These are phyloP conservation scores for Pinus albicaulis DNA, from an alignment of 75 land plant species.

Conservation along the genomic window DNA sequence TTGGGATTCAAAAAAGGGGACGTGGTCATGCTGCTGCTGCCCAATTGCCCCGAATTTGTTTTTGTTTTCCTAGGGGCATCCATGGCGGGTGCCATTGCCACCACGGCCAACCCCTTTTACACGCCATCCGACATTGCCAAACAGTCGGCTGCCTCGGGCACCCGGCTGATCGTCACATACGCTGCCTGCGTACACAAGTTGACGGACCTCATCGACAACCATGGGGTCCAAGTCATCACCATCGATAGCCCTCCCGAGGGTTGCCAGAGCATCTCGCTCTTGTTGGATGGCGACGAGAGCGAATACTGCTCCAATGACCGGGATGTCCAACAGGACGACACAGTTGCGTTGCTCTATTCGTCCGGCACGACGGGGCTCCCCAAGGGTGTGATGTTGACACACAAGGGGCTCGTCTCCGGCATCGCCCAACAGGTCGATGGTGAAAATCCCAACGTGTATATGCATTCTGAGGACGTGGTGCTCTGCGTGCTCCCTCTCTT, in stretches of 20 bases:
- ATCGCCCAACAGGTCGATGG: conserved; percentile 98
- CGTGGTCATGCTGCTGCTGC: conserved; percentile 86
- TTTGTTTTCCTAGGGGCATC: conserved; percentile 65
- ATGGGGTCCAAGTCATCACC: conserved; percentile 44
- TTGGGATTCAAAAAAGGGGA: conserved; percentile 63
- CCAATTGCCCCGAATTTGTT: conserved; percentile 83
- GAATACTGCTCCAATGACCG: conserved; percentile 12
- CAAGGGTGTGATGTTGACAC: conserved; percentile 87
- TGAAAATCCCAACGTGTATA: conserved; percentile 66
- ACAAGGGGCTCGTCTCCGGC: conserved; percentile 67
- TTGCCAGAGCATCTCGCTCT: conserved; percentile 43
- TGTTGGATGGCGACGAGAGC: conserved; percentile 31
- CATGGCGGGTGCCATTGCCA: conserved; percentile 79
- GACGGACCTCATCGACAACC: neutral
- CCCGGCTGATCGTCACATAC: conserved; percentile 54
- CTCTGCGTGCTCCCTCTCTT: conserved; percentile 86
- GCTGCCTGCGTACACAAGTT: conserved; percentile 50
- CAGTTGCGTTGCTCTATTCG: conserved; percentile 82
- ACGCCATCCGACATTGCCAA: conserved; percentile 74
- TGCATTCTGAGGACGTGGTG: conserved; percentile 55
- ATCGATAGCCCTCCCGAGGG: conserved; percentile 52
- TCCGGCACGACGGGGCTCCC: conserved; percentile 93
- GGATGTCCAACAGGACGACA: conserved; percentile 39
- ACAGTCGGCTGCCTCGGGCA: conserved; percentile 66
- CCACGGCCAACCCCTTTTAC: conserved; percentile 96